Percentiles rank a stretch among this genome's conserved stretches.
Evolutionary conservation across 208 protist species (phyloP).

Genomic region (Trypanosoma rangeli): DNA sequence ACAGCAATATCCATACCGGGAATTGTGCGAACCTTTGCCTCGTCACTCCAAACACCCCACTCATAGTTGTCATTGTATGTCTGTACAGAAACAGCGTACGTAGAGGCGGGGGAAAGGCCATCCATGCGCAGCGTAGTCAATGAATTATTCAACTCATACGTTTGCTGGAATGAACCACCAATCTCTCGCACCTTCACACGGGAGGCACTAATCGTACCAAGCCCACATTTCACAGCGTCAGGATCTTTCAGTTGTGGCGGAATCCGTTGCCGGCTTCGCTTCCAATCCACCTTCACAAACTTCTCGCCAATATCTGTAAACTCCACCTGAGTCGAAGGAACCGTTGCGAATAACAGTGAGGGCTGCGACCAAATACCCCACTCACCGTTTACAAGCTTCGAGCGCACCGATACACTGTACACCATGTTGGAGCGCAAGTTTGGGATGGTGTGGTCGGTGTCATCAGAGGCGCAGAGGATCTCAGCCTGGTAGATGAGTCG

Average conservation of each 20-base stretch:
- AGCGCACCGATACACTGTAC: conserved; percentile 86
- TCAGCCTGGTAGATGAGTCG: conserved; percentile 89
- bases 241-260: conserved; percentile 56
- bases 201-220: conserved; percentile 79
- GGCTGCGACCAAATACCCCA: conserved; percentile 90
- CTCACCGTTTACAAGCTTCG: conserved; percentile 80
- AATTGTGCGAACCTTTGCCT: conserved; percentile 84
- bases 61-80: conserved; percentile 92
- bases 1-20: conserved; percentile 83
- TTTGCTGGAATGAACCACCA: conserved; percentile 51
- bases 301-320: conserved; percentile 88
- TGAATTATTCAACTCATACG: conserved; percentile 68
- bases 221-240: conserved; percentile 50
- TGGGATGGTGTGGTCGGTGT: conserved; percentile 75
- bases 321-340: conserved; percentile 70
- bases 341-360: conserved; percentile 79
- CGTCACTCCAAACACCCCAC: conserved; percentile 90
- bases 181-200: conserved; percentile 84
- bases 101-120: conserved; percentile 71
- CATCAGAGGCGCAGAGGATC: conserved; percentile 52
- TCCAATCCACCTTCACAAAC: conserved; percentile 80
- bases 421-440: conserved; percentile 88
- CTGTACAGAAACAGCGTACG: conserved; percentile 86
- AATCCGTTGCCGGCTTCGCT: conserved; percentile 64
- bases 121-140: conserved; percentile 65